Conservation (phyloP, 148 eudicot species). For the Diospyros lotus region DNA sequence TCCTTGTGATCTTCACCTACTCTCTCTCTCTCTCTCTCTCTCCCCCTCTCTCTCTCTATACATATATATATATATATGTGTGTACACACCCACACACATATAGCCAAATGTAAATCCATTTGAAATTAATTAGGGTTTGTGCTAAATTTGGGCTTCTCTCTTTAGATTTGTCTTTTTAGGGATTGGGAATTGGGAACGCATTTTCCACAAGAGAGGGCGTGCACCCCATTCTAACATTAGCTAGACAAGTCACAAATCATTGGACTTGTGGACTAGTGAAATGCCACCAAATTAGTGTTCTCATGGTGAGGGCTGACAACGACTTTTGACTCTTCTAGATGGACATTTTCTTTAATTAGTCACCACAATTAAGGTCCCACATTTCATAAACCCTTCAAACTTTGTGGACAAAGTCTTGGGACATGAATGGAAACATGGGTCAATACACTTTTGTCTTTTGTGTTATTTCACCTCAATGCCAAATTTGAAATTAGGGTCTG, state of each 20-base stretch:
- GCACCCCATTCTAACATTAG: too few relatives aligned
- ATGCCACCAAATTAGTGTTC: background rate
- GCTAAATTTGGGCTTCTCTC: background rate
- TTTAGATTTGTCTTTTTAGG: background rate
- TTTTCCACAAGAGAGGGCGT: background rate
- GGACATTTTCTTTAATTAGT: background rate
- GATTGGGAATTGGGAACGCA: constrained; percentile 2
- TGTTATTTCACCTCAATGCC: too few relatives aligned
- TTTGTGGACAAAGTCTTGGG: too few relatives aligned
- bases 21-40: background rate
- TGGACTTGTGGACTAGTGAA: constrained; percentile 5
- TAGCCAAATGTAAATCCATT: background rate
- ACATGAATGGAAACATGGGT: too few relatives aligned
- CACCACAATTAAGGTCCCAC: constrained; percentile 5
- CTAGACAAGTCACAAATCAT: background rate
- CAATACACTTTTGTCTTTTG: too few relatives aligned
- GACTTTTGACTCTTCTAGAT: constrained; percentile 10
- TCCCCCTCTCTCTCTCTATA: background rate
- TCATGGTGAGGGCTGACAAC: constrained; percentile 19
- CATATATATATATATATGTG: background rate
- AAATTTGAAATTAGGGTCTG: too few relatives aligned
- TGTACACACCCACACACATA: background rate
- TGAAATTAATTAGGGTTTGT: background rate
- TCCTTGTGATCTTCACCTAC: constrained; percentile 5
- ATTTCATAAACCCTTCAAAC: background rate